Evolutionary conservation across 129 eudicot species (phyloP), one percentile per base, ranked within the genome.

Genomic region (Erigeron canadensis): DNA sequence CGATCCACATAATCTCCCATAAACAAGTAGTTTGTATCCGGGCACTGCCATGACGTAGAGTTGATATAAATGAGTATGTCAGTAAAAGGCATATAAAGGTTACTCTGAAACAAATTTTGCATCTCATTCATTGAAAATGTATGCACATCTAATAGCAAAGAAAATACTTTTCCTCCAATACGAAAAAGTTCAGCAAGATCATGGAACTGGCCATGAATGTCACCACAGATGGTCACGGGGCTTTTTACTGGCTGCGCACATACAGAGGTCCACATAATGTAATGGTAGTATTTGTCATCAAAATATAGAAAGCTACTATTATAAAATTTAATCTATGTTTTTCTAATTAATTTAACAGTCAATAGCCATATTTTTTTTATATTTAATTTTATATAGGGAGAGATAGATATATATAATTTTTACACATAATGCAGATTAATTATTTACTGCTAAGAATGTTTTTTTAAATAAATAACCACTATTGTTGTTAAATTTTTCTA

Each of bases 1-100:
- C 96, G 95, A 80, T 92, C 96, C 50, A 92, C 96, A 63, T 88
- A 92, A 82, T 92, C 98, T 18, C 98, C 98, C 96, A 92, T 89
- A 70, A 92, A 92, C 69, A 92, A 79, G 81, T 91, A 91, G 76
- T 88, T 91, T 79, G 98, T 91, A 77, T 91, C 98, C 37, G 96
- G 98, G 67, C 97, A 88, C 97, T 86, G 88, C 61, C 80, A 83
- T 23, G 63, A 21, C 4, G 8, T 48, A 37, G 18, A 64, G 40
- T 72, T 34, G 72, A 63, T 28, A 72, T 56, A 37, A 53, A 71
- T 63, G 58, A 51, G 46, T 19, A 58, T 54, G 57, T 50, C 44
- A 57, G 15, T 13, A 71, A 28, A 17, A 53, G 34, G 5, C 18
- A 56, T 47, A 40, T 38, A 70, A 47, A 18, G 61, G 58, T 37